A percentile compares a stretch with the other conserved stretches of the same genome.
Conservation (phyloP, 2,329 filamentous ascomycete genomes). For the Onygenales sp. region DNA sequence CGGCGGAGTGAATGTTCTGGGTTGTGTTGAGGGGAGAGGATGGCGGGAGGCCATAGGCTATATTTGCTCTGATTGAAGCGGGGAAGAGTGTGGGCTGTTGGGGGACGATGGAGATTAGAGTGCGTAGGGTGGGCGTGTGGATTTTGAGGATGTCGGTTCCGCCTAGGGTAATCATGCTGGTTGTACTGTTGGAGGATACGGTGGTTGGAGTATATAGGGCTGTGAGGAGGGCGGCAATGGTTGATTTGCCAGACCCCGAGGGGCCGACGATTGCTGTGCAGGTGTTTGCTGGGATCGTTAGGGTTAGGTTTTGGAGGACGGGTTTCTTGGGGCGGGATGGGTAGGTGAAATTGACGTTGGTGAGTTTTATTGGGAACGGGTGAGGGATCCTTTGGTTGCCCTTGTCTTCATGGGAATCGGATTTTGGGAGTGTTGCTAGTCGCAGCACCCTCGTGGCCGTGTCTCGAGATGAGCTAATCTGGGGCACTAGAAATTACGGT, state of each 20-base stretch:
- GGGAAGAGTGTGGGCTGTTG: constrained; percentile 56
- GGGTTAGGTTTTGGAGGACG: constrained; percentile 56
- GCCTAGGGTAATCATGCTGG: constrained; percentile 41
- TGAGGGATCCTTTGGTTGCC: constrained; percentile 37
- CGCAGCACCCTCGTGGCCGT: constrained; percentile 64
- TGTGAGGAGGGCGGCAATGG: constrained; percentile 64
- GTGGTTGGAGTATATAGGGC: constrained; percentile 52
- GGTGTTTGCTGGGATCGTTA: constrained; percentile 53
- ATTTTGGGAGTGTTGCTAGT: constrained; percentile 52
- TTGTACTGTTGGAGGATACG: constrained; percentile 12
- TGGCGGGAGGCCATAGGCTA: constrained; percentile 62
- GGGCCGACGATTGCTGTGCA: constrained; percentile 71
- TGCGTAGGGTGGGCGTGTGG: constrained; percentile 52
- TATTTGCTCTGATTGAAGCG: constrained; percentile 40
- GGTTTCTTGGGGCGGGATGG: constrained; percentile 44
- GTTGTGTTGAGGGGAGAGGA: constrained; percentile 41
- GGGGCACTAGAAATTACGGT: constrained; percentile 48
- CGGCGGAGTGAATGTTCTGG: constrained; percentile 45
- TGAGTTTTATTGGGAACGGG: constrained; percentile 47
- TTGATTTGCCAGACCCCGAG: constrained; percentile 89
- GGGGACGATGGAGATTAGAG: constrained; percentile 49
- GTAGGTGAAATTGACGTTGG: constrained; percentile 61
- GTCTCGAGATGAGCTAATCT: constrained; percentile 64
- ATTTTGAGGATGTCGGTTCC: constrained; percentile 48
- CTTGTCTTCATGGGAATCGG: constrained; percentile 48